Evolutionary conservation across 192 early-diverging fungal genomes (phyloP), one percentile per base, ranked within the genome.

Genomic region (Linnemannia exigua): DNA sequence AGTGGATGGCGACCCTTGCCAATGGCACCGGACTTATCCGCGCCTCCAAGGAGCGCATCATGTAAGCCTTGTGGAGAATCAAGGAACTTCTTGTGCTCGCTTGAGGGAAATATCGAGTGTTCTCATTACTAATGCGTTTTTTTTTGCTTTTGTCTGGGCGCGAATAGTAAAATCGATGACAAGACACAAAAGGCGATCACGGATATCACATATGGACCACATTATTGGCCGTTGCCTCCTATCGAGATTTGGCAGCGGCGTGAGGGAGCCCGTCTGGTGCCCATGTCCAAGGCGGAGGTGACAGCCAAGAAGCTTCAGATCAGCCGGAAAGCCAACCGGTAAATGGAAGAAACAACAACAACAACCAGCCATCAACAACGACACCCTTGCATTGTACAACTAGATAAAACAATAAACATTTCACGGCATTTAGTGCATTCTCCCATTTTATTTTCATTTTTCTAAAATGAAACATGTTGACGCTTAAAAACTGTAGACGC

Each of bases 1-100:
- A 91, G 79, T 98, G 97, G 98, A 90, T 99, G 63, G 91, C 94
- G 1, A 93, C 91, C 25, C 89, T 97, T 61, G 96, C 93, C 3
- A 93, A 91, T 78, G 82, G 91, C n/a, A 88, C 84, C 1, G 78
- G 84, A 9, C 84, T 86, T 25, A 35, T 86, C 73, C 84, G 84
- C 54, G 84, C 84, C 3, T 86, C 84, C 46, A 86, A 86, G 41
- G 84, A 86, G 73, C 84, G 84, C 11, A 86, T 86, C 68, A 86
- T 86, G 83, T 85, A 85, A 72, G 77, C 33, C 25, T 15, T n/a
- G n/a, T n/a, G n/a, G n/a, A n/a, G n/a, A n/a, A 52, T 77, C 16
- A n/a, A 19, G 15, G 8, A 58, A 31, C 1, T 4, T 72, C 16
- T 3, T 44, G 20, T 38, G 52, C 14, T 54, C 44, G 38, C 31